Evolutionary conservation across 1,139 yeast species (phyloP).

Genomic region (Yamadazyma taylorii): DNA sequence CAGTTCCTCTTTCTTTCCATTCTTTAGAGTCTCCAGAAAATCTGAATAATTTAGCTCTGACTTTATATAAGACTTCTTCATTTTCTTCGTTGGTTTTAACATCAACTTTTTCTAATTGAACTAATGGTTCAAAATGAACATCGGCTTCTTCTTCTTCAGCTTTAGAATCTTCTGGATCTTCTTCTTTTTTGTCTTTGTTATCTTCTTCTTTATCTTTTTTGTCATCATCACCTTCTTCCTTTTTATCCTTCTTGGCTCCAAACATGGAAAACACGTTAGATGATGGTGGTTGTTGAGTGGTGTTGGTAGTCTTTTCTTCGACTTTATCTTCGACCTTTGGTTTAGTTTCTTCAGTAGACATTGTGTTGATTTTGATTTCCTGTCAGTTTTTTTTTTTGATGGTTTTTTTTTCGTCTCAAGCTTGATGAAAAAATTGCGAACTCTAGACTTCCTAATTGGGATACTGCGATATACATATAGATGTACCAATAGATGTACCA

Average conservation of each 20-base stretch:
- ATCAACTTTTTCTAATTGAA: conserved; percentile 85
- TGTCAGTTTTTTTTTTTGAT: background rate
- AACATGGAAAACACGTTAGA: conserved; percentile 86
- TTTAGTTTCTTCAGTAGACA: conserved; percentile 42
- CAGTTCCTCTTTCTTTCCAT: conserved; percentile 99
- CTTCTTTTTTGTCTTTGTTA: conserved; percentile 30
- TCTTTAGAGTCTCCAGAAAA: conserved; percentile 81
- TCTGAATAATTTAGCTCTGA: conserved; percentile 92
- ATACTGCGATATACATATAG: background rate
- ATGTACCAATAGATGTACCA: no score
- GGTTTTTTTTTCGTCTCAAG: conserved; percentile 11
- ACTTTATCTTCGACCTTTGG: conserved; percentile 19
- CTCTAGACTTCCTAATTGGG: conserved; percentile 1
- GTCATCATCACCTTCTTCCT: conserved; percentile 38
- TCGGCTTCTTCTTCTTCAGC: conserved; percentile 91
- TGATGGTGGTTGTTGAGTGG: conserved; percentile 55
- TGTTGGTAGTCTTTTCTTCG: conserved; percentile 14
- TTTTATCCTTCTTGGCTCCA: conserved; percentile 76
- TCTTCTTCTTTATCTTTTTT: conserved; percentile 46
- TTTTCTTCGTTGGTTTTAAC: conserved; percentile 97
- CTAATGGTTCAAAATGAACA: conserved; percentile 95
- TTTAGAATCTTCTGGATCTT: conserved; percentile 55
- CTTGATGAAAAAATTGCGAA: conserved; percentile 2
- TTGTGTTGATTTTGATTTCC: conserved; percentile 13
- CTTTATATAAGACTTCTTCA: conserved; percentile 85